Conservation (phyloP, 164 flowering plant species). For the Vitis cinerea region DNA sequence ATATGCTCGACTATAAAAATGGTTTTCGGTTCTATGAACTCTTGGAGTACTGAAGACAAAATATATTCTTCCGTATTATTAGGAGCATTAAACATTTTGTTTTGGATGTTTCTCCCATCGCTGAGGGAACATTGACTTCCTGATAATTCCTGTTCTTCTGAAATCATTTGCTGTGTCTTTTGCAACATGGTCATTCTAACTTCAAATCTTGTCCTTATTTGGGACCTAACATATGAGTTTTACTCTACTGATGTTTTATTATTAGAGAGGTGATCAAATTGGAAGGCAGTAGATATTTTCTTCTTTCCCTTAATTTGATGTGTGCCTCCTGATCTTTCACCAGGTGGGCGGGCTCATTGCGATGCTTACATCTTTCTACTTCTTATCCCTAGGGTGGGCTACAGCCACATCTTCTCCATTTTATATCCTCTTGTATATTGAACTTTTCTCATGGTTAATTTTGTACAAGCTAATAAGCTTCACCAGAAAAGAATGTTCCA, state of each 20-base stretch:
- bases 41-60: too few species aligned
- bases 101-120: not conserved
- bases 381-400: conserved; percentile 93
- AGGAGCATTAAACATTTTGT: not conserved
- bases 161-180: not conserved
- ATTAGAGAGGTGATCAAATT: not conserved
- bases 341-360: conserved; percentile 93
- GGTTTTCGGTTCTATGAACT: not conserved
- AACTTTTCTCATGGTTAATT: not conserved
- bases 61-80: too few species aligned
- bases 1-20: not conserved
- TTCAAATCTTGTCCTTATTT: not conserved
- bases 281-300: not conserved
- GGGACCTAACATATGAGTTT: not conserved
- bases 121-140: not conserved
- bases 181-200: not conserved
- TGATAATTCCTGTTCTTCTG: not conserved
- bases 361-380: conserved; percentile 82
- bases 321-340: conserved; percentile 11
- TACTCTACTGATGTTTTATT: not conserved
- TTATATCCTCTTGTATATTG: conserved; percentile 66
- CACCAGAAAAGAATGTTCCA: too few species aligned
- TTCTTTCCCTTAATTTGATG: conserved; percentile 6
- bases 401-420: conserved; percentile 72
- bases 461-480: not conserved